phyloP scores from a whole-genome alignment of 352 stramenopile genomes.

The Pythium grandisporangium region DNA sequence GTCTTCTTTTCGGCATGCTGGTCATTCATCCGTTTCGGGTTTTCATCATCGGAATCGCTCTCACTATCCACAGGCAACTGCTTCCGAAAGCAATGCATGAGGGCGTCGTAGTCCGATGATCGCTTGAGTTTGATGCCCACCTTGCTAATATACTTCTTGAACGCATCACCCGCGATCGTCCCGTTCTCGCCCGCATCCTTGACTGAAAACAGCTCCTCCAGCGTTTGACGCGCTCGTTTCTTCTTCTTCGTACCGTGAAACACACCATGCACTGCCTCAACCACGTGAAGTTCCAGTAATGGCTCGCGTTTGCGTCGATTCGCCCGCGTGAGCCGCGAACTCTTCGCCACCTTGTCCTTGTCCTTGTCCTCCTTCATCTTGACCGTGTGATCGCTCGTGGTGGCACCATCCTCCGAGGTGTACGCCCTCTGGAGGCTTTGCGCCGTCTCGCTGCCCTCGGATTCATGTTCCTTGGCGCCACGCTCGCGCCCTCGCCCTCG shows the following conservation, averaged over 20 bases:
- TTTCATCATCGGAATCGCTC: constrained; percentile 3
- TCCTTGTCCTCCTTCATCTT: too few species aligned
- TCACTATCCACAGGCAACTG: neutral
- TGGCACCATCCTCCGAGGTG: too few species aligned
- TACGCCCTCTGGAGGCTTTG: too few species aligned
- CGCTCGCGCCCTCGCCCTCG: too few species aligned
- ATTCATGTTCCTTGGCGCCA: too few species aligned
- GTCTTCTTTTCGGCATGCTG: constrained; percentile 4
- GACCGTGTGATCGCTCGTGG: too few species aligned
- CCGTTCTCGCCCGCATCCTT: constrained; percentile 32
- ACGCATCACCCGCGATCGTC: constrained; percentile 25
- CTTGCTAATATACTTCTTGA: constrained; percentile 52
- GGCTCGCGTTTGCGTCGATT: constrained; percentile 40
- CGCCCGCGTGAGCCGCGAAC: constrained; percentile 13
- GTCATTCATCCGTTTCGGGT: constrained; percentile 6
- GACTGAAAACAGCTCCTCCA: constrained; percentile 36
- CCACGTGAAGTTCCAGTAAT: constrained; percentile 28
- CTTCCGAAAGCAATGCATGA: constrained; percentile 32
- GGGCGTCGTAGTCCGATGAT: constrained; percentile 16
- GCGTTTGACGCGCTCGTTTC: constrained; percentile 24
- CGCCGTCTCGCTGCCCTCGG: too few species aligned
- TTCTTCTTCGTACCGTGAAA: constrained; percentile 34
- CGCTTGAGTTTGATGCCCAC: constrained; percentile 37
- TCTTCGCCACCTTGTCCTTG: too few species aligned
- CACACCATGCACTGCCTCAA: constrained; percentile 40